Evolutionary conservation across 2,329 filamentous ascomycete genomes (phyloP), one percentile per base, ranked within the genome.

Genomic region (Colletotrichum sansevieriae): DNA sequence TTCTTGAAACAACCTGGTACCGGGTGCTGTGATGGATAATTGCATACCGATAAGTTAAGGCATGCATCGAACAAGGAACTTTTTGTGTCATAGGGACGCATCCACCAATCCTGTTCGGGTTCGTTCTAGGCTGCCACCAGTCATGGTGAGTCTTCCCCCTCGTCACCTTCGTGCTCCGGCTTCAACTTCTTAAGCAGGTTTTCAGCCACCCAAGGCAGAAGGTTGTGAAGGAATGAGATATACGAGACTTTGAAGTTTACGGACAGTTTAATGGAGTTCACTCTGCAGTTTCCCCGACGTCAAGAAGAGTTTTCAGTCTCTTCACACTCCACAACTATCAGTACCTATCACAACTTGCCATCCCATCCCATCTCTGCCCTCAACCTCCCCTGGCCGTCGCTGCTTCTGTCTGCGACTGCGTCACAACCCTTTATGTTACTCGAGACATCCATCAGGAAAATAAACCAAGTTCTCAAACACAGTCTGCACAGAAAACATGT

Each of bases 401-500:
- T 47, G 55, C 22, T 18, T 54, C 37, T 54, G 39, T 12, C 8
- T 33, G n/a, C 44, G 18, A 35, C 29, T 15, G 11, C 52, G 13
- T 52, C 46, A 33, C 20, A 8, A 37, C 39, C 37, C 35, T 46
- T 51, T 47, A 69, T 66, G 41, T 56, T 18, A 66, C 62, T 20
- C 15, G 66, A n/a, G 49, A 43, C 66, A 61, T 46, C 20, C 43
- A 22, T 37, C 63, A 66, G 35, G 51, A 18, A 43, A 56, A 66
- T 69, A 66, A 51, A 61, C n/a, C 29, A 37, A 29, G 44, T 59
- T 65, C 33, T 56, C 51, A 44, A 55, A 59, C 13, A 65, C 15
- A 39, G 10, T 55, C 47, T 49, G 25, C 39, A 65, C 29, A 51
- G 33, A 33, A 33, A 66, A 4, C 44, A 69, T 69, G 70, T 67